Conservation (phyloP, 2,329 filamentous ascomycete species). For the Aplosporella prunicola region DNA sequence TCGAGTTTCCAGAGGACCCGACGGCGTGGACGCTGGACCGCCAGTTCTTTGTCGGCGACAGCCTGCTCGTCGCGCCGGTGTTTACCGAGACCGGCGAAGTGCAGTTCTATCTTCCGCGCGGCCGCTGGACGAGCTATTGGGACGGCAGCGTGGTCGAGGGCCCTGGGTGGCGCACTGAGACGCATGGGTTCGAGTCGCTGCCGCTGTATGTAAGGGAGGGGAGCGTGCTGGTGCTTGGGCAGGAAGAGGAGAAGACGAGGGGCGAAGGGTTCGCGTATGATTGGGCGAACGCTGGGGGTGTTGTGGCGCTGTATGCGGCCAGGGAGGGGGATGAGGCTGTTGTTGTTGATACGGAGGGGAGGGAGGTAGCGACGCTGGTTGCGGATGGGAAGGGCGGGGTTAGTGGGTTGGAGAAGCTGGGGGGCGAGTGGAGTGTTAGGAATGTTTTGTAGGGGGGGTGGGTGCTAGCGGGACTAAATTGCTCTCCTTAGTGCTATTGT, state of each 20-base stretch:
- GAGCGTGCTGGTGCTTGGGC: slow-evolving; percentile 31
- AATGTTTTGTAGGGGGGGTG: no score
- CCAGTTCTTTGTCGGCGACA: slow-evolving; percentile 64
- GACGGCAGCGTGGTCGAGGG: slow-evolving; percentile 32
- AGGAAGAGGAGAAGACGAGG: slow-evolving; percentile 25
- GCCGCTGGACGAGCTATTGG: slow-evolving; percentile 43
- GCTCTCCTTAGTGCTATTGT: no score
- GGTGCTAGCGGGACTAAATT: no score
- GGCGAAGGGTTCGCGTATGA: slow-evolving; percentile 30
- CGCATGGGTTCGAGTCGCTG: slow-evolving; percentile 29
- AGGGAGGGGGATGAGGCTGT: no score
- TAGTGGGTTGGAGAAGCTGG: no score
- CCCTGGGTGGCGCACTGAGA: slow-evolving; percentile 36
- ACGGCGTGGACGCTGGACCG: slow-evolving; percentile 59
- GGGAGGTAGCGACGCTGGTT: no score
- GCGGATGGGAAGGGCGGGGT: no score
- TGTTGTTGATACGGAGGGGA: no score
- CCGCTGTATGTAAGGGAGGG: slow-evolving; percentile 35
- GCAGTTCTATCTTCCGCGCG: slow-evolving; percentile 55
- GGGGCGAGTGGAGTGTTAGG: no score
- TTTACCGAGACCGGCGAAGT: slow-evolving; percentile 54
- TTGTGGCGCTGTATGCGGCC: no score
- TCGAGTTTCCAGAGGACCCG: slow-evolving; percentile 64
- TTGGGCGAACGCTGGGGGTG: no score
- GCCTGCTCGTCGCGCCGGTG: slow-evolving; percentile 54